Evolutionary conservation across 1,139 yeast genomes (phyloP).

Genomic region (Kurtzmaniella natalensis): DNA sequence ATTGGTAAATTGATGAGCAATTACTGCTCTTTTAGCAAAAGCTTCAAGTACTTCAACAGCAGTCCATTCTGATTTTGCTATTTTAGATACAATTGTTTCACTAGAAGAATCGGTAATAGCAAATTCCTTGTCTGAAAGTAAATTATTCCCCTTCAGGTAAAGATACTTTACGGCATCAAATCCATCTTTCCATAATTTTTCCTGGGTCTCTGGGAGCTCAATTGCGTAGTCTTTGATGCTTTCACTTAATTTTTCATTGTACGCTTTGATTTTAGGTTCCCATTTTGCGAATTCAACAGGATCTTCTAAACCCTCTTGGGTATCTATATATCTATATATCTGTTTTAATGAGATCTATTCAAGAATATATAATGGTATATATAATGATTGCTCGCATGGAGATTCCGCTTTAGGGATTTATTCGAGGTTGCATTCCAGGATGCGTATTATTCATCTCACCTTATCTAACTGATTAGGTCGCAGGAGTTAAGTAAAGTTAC

Average conservation of each 20-base stretch:
- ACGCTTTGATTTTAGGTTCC: slow-evolving; percentile 20
- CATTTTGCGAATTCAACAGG: slow-evolving; percentile 16
- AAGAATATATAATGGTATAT: too few species aligned
- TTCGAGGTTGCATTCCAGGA: too few species aligned
- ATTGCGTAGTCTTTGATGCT: slow-evolving; percentile 16
- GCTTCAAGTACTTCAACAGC: slow-evolving; percentile 48
- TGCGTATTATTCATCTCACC: too few species aligned
- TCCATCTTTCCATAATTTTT: slow-evolving; percentile 10
- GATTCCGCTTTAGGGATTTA: too few species aligned
- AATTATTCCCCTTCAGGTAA: slow-evolving; percentile 28
- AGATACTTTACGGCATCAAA: slow-evolving; percentile 16
- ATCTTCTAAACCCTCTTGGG: slow-evolving; percentile 15
- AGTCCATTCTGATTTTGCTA: slow-evolving; percentile 24
- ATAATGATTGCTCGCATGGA: too few species aligned
- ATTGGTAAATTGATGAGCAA: slow-evolving; percentile 33
- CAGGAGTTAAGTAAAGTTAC: too few species aligned
- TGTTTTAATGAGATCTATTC: too few species aligned
- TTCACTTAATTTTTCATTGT: slow-evolving; percentile 16
- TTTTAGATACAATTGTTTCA: slow-evolving; percentile 6
- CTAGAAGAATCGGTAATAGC: slow-evolving; percentile 13
- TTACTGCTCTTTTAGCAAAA: slow-evolving; percentile 46
- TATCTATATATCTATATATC: too few species aligned
- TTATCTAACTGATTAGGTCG: too few species aligned
- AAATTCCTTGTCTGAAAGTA: slow-evolving; percentile 22
- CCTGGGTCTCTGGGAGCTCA: slow-evolving; percentile 12